A percentile compares a stretch with the other conserved stretches of the same genome.
Evolutionary conservation across 768 basidiomycete species (phyloP).

Genomic region (Tubosaeta sp.): DNA sequence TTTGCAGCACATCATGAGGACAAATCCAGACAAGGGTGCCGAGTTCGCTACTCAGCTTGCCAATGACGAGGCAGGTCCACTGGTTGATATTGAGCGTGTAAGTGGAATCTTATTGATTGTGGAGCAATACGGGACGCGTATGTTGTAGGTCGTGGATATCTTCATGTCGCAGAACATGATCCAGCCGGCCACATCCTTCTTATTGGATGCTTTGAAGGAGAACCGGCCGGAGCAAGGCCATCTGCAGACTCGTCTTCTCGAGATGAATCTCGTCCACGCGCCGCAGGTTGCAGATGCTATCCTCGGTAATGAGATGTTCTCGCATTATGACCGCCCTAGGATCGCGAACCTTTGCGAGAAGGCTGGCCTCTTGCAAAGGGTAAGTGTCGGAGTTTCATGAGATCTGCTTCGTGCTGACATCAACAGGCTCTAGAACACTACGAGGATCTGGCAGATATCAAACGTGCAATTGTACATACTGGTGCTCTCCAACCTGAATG

Average conservation of each 20-base stretch:
- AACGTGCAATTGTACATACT: constrained; percentile 94
- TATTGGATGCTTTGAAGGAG: constrained; percentile 95
- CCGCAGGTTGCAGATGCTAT: constrained; percentile 99
- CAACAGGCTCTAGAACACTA: constrained; percentile 95
- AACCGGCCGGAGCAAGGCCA: constrained; percentile 97
- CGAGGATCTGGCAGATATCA: constrained; percentile 97
- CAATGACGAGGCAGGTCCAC: constrained; percentile 88
- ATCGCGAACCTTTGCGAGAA: constrained; percentile 99
- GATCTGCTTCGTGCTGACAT: constrained; percentile 8
- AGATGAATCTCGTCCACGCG: constrained; percentile 97
- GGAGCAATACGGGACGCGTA: background rate
- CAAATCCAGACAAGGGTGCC: constrained; percentile 95
- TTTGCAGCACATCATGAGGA: constrained; percentile 93
- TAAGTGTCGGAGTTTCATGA: constrained; percentile 34
- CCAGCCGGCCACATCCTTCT: constrained; percentile 96
- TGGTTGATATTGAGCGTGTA: constrained; percentile 91
- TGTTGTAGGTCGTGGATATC: constrained; percentile 84
- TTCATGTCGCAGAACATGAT: constrained; percentile 99
- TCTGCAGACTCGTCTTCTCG: constrained; percentile 91
- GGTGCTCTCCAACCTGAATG: constrained; percentile 86
- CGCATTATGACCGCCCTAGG: constrained; percentile 91
- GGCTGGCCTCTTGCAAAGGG: constrained; percentile 91
- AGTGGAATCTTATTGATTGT: constrained; percentile 17
- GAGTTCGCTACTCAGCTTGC: constrained; percentile 95
- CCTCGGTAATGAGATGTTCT: constrained; percentile 97